These are phyloP conservation scores for Trichosporon ovoides DNA, from an alignment of 1,284 basidiomycete species.

Conservation along the genomic window DNA sequence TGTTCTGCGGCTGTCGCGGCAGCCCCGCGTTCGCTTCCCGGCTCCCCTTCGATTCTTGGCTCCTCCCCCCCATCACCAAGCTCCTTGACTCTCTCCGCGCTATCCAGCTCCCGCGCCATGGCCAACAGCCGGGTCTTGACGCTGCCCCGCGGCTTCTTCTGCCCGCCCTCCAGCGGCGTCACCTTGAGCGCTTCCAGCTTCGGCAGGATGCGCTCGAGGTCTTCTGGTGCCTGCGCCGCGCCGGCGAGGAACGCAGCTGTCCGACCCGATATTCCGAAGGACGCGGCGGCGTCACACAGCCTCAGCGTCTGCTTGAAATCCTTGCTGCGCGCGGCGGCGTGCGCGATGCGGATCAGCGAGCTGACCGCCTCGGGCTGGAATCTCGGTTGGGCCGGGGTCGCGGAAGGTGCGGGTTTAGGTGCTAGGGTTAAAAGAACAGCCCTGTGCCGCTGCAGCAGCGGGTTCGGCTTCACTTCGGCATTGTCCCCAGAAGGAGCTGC, in stretches of 20 bases:
- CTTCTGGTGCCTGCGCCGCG: constrained; percentile 10
- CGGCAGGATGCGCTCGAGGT: constrained; percentile 2
- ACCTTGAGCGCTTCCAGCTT: background rate
- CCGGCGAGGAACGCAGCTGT: constrained; percentile 5
- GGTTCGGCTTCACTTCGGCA: too few relatives aligned
- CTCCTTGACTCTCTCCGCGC: too few relatives aligned
- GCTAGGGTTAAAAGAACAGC: too few relatives aligned
- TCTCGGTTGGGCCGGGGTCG: background rate
- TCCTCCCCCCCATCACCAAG: too few relatives aligned
- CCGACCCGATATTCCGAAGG: background rate
- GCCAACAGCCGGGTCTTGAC: background rate
- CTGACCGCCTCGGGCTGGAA: background rate
- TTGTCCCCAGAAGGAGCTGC: too few relatives aligned
- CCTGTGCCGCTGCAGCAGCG: too few relatives aligned
- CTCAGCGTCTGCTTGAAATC: background rate
- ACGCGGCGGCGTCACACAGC: background rate
- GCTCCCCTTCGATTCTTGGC: too few relatives aligned
- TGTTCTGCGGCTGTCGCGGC: too few relatives aligned
- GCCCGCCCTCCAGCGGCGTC: background rate
- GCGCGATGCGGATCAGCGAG: background rate
- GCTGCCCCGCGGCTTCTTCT: background rate
- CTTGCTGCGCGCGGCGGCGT: background rate
- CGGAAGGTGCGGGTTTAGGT: background rate
- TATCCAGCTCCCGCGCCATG: background rate
- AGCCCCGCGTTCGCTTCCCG: too few relatives aligned